Base-by-base conservation (phyloP, 805 yeast genomes). In the Yarrowia alimentaria region DNA sequence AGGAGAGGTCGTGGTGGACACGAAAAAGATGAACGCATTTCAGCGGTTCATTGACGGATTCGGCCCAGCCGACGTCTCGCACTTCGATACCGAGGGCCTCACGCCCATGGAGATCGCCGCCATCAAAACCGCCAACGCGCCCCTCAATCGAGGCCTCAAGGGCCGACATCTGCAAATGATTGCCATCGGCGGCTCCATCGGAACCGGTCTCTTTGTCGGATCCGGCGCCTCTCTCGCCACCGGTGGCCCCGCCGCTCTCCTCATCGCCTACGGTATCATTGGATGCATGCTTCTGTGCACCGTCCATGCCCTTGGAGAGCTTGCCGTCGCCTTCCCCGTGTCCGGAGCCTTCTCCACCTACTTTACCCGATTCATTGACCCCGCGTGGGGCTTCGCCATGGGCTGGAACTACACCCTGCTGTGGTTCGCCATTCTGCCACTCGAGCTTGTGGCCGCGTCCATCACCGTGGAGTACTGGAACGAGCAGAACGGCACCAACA, bases 121-220 rank as follows among this genome's bases (percentile, higher is more conserved):
- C 26, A 58, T 64, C 21, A 65, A 67, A 25, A 59, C 76, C 3
- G 80, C 83, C 19, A 69, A 71, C 53, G 69, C 85, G 4, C 88
- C 85, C 3, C 69, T 83, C 53, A 69, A 76, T 35, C 64, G 78
- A 49, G 40, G 54, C n/a, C 61, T 67, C 35, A 67, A 66, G 54
- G 61, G 60, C n/a, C 61, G 72, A 12, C 71, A 67, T 55, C 51
- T 67, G 45, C 67, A 64, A 50, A 80, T 85, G 79, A 83, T 86
- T 60, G 88, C 94, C 30, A 72, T 87, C 51, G 93, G 93, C 53
- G 89, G 93, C 51, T 83, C 91, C 47, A 82, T 86, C 54, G 96
- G 95, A 61, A 82, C 93, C 22, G 85, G 85, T 58, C 65, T 80
- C 24, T 80, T 77, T 60, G 68, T 80, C 26, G 77, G 80, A 29